Evolutionary conservation across 805 yeast genomes (phyloP).

Genomic region (Saccharomycopsis synnaedendra): DNA sequence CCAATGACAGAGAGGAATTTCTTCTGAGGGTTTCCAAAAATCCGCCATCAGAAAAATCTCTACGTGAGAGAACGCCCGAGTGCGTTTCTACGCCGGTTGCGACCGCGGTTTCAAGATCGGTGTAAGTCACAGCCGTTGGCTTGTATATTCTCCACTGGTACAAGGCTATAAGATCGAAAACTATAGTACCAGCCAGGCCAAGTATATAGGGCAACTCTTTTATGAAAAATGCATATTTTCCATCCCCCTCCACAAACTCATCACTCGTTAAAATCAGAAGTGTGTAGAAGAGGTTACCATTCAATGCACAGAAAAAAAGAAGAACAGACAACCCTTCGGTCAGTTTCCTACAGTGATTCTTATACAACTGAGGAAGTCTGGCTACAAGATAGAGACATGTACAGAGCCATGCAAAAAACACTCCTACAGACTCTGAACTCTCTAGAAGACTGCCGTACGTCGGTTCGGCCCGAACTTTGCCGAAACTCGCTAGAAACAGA

Average conservation of each 20-base stretch:
- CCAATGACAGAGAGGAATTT: no score
- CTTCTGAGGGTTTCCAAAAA: no score
- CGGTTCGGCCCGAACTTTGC: slow-evolving; percentile 13
- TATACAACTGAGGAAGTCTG: slow-evolving; percentile 73
- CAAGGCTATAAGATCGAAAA: slow-evolving; percentile 63
- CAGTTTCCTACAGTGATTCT: slow-evolving; percentile 68
- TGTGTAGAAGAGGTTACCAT: slow-evolving; percentile 72
- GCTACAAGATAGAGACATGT: slow-evolving; percentile 67
- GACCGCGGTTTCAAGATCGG: no score
- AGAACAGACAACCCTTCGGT: slow-evolving; percentile 81
- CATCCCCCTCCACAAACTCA: slow-evolving; percentile 28
- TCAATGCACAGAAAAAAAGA: slow-evolving; percentile 65
- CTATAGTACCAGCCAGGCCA: slow-evolving; percentile 79
- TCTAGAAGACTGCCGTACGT: not conserved
- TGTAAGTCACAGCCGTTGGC: not conserved
- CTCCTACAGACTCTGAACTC: slow-evolving; percentile 27
- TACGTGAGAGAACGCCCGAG: no score
- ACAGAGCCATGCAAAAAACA: slow-evolving; percentile 65
- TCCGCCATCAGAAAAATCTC: no score
- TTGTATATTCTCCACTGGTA: slow-evolving; percentile 32
- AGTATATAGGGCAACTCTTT: slow-evolving; percentile 73
- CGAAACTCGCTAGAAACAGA: slow-evolving; percentile 13
- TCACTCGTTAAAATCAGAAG: slow-evolving; percentile 61
- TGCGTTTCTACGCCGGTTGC: no score
- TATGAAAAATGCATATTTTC: slow-evolving; percentile 32